Percentiles rank a stretch among this genome's conserved stretches.
phyloP scores from a whole-genome alignment of 2,329 filamentous ascomycete genomes.

The Tolypocladium album region DNA sequence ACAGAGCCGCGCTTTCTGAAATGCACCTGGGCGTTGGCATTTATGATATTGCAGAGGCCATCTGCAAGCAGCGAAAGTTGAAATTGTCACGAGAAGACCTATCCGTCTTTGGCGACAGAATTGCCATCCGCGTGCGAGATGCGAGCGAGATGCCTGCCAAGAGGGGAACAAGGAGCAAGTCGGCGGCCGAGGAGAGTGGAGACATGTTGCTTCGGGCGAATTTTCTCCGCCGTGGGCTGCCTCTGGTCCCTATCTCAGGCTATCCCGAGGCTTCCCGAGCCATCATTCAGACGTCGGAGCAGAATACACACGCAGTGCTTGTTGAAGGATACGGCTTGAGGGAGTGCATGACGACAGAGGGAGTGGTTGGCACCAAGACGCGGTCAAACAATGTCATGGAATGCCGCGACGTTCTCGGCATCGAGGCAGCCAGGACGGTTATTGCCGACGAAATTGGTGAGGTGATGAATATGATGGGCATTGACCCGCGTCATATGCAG shows the following conservation, averaged over 20 bases:
- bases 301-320: conserved; percentile 59
- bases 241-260: conserved; percentile 77
- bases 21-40: conserved; percentile 73
- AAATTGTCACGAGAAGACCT: conserved; percentile 62
- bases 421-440: conserved; percentile 83
- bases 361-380: conserved; percentile 67
- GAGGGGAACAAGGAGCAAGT: conserved; percentile 34
- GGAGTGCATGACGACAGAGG: conserved; percentile 86
- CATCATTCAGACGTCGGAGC: conserved; percentile 74
- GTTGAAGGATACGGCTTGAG: conserved; percentile 92
- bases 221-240: conserved; percentile 71
- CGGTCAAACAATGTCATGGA: conserved; percentile 87
- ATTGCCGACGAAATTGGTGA: conserved; percentile 80
- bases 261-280: conserved; percentile 78
- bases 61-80: conserved; percentile 72
- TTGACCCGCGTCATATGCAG: conserved; percentile 97
- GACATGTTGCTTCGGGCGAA: conserved; percentile 67
- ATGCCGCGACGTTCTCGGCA: conserved; percentile 74
- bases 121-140: conserved; percentile 63
- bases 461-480: conserved; percentile 91
- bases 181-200: conserved; percentile 27
- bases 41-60: conserved; percentile 63
- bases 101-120: conserved; percentile 45
- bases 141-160: conserved; percentile 37
- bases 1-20: conserved; percentile 65